Conservation (phyloP, 495 filamentous ascomycete genomes). For the Daldinia grandis region DNA sequence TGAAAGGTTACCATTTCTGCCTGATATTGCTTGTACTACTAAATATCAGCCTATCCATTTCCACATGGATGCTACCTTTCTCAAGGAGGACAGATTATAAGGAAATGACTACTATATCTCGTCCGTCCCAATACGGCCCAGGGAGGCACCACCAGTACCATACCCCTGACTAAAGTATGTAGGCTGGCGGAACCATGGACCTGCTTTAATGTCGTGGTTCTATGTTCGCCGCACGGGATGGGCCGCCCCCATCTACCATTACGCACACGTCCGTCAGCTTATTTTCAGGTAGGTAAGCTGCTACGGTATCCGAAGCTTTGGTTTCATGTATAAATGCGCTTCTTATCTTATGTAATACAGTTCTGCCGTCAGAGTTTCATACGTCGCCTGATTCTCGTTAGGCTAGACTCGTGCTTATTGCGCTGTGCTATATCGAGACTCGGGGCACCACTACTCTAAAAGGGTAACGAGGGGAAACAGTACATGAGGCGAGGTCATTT, state of each 20-base stretch:
- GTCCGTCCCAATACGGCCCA: background rate
- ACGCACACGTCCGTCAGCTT: conserved; percentile 18
- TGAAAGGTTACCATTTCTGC: background rate
- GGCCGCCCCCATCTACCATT: conserved; percentile 32
- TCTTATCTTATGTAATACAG: conserved; percentile 30
- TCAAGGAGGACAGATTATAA: background rate
- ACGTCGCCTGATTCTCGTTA: background rate
- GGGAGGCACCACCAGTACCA: conserved; percentile 11
- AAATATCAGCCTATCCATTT: background rate
- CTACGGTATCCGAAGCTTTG: conserved; percentile 13
- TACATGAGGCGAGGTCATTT: background rate
- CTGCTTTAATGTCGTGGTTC: conserved; percentile 7
- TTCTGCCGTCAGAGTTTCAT: conserved; percentile 20
- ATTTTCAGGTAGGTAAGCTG: conserved; percentile 18
- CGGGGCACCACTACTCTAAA: background rate
- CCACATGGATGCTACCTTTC: background rate
- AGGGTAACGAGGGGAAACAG: background rate
- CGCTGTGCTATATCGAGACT: conserved; percentile 3
- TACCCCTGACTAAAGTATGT: conserved; percentile 26
- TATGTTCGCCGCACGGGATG: conserved; percentile 27
- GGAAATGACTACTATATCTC: background rate
- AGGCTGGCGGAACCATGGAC: background rate
- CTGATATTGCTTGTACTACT: background rate
- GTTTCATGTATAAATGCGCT: conserved; percentile 30
- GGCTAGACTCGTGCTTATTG: background rate